Base-by-base conservation (phyloP, 2,329 filamentous ascomycete species). In the Aspergillus texensis region DNA sequence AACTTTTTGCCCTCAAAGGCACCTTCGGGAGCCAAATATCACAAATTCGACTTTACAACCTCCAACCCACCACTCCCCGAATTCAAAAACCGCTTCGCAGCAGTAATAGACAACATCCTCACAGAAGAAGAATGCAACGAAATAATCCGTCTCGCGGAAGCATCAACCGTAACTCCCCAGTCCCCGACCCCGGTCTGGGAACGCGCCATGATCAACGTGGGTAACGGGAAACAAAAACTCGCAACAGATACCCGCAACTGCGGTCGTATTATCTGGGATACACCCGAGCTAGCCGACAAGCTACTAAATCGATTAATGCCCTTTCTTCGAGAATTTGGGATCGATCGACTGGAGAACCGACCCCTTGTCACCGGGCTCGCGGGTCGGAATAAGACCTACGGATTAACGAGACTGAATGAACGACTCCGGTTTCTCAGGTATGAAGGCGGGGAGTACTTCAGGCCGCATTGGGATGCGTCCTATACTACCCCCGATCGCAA, bases 221-320 rank as follows among this genome's bases (percentile, higher is more conserved):
- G 90, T 6, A 75, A 76, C 5, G 90, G 90, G 3, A 79, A 74
- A 62, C 88, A 94, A 76, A 76, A 81, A 3, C 75, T 88, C 48
- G 78, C 83, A 4, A 80, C 84, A 1, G 83, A 87, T 10, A 86
- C 86, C 56, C 84, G 92, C 19, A 89, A 91, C 65, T 89, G 89
- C 70, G 89, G 89, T n/a, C 85, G 92, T 3, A 91, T 94, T 67
- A 89, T 95, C 68, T 91, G 88, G 85, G 91, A 95, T 71, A 78
- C 84, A 16, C 80, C 83, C 56, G 84, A 85, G 1, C 68, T 94
- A 1, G 88, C 87, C 0, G 82, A 85, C 28, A 84, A 86, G 26
- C 70, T 95, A 0, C 89, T 90, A 84, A 80, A 78, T 46, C 83
- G 92, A 11, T 74, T 86, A 16, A 74, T 77, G 62, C 78, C 77